Evolutionary conservation across 1,284 basidiomycete species (phyloP).

Genomic region (Ustilago loliicola): DNA sequence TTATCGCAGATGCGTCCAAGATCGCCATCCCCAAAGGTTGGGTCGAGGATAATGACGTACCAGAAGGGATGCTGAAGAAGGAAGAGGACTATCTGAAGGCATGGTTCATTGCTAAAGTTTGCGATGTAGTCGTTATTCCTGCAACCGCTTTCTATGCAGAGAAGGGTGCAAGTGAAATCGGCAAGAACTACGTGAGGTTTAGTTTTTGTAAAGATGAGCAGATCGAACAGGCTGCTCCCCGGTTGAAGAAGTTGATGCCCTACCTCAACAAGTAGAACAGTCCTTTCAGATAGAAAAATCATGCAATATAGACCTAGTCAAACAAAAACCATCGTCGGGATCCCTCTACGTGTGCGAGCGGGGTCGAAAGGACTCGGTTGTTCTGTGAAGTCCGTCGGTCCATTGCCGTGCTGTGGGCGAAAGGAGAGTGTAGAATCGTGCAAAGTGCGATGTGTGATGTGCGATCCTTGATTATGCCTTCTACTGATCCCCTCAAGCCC

Average conservation of each 20-base stretch:
- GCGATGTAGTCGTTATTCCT: slow-evolving; percentile 67
- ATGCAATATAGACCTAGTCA: neutral
- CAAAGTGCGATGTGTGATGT: no score
- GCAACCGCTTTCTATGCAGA: slow-evolving; percentile 67
- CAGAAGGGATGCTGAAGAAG: slow-evolving; percentile 80
- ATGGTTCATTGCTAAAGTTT: slow-evolving; percentile 68
- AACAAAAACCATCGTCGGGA: no score
- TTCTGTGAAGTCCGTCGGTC: neutral
- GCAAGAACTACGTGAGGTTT: slow-evolving; percentile 63
- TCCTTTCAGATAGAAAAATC: neutral
- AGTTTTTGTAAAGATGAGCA: slow-evolving; percentile 68
- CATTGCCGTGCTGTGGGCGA: neutral
- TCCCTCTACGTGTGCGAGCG: no score
- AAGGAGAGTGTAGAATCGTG: neutral
- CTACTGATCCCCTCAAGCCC: no score
- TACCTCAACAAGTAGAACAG: slow-evolving; percentile 24
- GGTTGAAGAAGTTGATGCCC: slow-evolving; percentile 54
- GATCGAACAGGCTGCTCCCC: slow-evolving; percentile 55
- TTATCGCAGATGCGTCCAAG: slow-evolving; percentile 80
- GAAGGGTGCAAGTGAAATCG: slow-evolving; percentile 39
- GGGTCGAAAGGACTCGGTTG: no score
- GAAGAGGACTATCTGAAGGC: slow-evolving; percentile 87
- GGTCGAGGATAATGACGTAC: slow-evolving; percentile 84
- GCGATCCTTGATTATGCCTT: neutral
- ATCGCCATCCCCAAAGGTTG: slow-evolving; percentile 87